Percentiles rank a stretch among this genome's conserved stretches.
Conservation (phyloP, 2,329 filamentous ascomycete genomes). For the Scorias spongiosa region DNA sequence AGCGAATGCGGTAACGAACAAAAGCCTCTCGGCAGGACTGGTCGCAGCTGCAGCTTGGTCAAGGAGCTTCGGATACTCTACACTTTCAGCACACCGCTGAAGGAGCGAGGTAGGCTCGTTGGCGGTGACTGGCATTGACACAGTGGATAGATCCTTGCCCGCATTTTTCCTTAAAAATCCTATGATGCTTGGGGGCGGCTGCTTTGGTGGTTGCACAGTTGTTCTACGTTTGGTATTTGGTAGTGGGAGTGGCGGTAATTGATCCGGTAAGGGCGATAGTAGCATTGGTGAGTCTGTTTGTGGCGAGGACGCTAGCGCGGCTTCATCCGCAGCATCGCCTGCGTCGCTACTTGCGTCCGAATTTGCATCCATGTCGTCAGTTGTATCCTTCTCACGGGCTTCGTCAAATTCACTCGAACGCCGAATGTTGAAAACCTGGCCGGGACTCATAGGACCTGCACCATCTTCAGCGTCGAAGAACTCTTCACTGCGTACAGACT, state of each 20-base stretch:
- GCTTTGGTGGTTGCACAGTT: constrained; percentile 57
- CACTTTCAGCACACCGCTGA: constrained; percentile 74
- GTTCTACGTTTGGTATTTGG: constrained; percentile 49
- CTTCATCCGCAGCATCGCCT: constrained; percentile 25
- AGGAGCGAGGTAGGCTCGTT: constrained; percentile 85
- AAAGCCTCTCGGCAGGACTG: constrained; percentile 51
- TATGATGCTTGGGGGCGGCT: constrained; percentile 77
- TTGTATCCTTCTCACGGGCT: constrained; percentile 41
- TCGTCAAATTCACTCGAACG: constrained; percentile 56
- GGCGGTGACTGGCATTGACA: constrained; percentile 92
- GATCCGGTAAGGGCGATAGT: constrained; percentile 64
- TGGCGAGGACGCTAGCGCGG: constrained; percentile 6
- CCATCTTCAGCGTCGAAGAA: constrained; percentile 85
- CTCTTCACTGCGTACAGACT: constrained; percentile 69
- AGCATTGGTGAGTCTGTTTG: constrained; percentile 25
- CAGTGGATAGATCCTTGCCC: constrained; percentile 89
- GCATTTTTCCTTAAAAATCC: constrained; percentile 94
- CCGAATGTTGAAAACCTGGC: constrained; percentile 61
- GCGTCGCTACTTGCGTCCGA: constrained; percentile 50
- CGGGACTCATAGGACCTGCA: constrained; percentile 26
- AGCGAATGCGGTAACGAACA: constrained; percentile 82
- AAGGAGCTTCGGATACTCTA: constrained; percentile 80
- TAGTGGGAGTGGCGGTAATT: constrained; percentile 62
- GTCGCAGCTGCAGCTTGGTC: constrained; percentile 47
- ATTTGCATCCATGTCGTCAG: constrained; percentile 34